Evolutionary conservation across 495 filamentous ascomycete species (phyloP), one percentile per base, ranked within the genome.

Genomic region (Daldinia caldariorum): DNA sequence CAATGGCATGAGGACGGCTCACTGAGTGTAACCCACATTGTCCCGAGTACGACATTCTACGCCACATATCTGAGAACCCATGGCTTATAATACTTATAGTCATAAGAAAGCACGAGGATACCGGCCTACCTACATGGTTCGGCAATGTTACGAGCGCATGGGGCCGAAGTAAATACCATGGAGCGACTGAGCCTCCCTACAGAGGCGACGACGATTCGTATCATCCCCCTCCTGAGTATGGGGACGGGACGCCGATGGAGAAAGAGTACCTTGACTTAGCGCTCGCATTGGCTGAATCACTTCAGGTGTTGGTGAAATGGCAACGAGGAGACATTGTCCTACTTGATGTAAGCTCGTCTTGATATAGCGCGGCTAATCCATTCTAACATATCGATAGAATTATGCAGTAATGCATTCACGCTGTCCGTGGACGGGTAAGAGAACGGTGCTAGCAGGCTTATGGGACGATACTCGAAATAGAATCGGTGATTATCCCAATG

Each of bases 391-490:
- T 1, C 13, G 35, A 34, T 12, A 76, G 74, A 76, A 76, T 55
- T 74, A 76, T 37, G 74, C 71, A 29, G 71, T 76, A 10, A 74
- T 74, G 74, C 74, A 76, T 58, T 71, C 74, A 5, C 67, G 74
- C 31, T 63, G 45, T 12, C 67, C 71, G 12, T 76, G 74, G 71
- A 63, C 50, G 16, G 74, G 74, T 1, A 62, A 69, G n/a, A 68
- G 74, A 45, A 69, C 43, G 4, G 71, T 76, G 8, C 35, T 76
- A 0, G 74, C 71, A n/a, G 74, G 67, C 4, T 54, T 76, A 10
- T 76, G 71, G 71, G 67, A 76, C 49, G 63, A 71, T 20, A 53
- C 35, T 6, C 58, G 61, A 32, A 58, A 50, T 13, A 63, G 68
- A 14, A 71, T 67, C 6, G 57, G 58, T 9, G 68, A 71, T 34